These are phyloP conservation scores for Petunia hybrid DNA, from an alignment of 305 asterid genomes.

Conservation along the genomic window DNA sequence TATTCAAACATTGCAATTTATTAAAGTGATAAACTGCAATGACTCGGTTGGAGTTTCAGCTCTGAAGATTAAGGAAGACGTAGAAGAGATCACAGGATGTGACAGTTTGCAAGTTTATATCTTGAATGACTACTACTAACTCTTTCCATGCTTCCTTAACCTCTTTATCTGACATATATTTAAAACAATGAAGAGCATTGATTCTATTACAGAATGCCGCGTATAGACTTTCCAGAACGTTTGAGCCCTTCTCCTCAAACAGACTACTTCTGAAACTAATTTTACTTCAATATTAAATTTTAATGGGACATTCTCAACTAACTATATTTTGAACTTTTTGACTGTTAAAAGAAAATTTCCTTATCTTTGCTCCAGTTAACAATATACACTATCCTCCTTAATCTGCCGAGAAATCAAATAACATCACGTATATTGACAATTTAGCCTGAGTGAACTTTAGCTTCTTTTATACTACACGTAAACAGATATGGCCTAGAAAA, in stretches of 20 bases:
- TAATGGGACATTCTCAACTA: neutral
- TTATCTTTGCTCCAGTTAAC: conserved; percentile 13
- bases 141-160: too few species aligned
- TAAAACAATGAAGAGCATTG: too few species aligned
- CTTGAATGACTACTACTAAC: too few species aligned
- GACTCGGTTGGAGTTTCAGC: too few species aligned
- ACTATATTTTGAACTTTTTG: neutral
- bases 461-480: conserved; percentile 4
- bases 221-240: conserved; percentile 26
- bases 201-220: neutral
- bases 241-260: conserved; percentile 25
- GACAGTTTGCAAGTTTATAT: too few species aligned
- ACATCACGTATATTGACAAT: neutral
- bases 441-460: neutral
- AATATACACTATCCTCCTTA: neutral
- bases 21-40: too few species aligned
- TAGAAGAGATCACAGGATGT: too few species aligned
- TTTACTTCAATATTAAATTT: conserved; percentile 13
- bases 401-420: neutral
- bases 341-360: neutral
- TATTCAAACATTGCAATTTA: too few species aligned
- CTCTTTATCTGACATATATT: too few species aligned
- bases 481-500: conserved; percentile 5
- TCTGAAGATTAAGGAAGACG: too few species aligned
- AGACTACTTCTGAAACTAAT: conserved; percentile 7